Evolutionary conservation across 768 basidiomycete genomes (phyloP).

Genomic region (Mycena rosella): DNA sequence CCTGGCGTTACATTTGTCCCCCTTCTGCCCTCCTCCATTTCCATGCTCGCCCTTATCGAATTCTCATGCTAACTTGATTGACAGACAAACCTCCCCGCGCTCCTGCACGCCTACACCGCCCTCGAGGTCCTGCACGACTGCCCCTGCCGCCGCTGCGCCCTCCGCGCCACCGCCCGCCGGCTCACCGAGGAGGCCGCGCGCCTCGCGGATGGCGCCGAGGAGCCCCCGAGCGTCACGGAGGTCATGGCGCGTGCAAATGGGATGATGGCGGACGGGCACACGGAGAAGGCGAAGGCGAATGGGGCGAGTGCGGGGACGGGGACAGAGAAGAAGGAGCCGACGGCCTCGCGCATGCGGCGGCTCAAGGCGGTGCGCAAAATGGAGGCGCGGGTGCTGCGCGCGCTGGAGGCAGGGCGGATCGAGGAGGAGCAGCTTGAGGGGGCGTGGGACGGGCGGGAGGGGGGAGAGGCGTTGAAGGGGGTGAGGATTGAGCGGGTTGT

Average conservation of each 20-base stretch:
- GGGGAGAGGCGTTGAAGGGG: slow-evolving; percentile 63
- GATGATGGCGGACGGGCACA: neutral
- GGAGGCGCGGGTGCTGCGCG: slow-evolving; percentile 69
- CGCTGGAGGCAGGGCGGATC: slow-evolving; percentile 79
- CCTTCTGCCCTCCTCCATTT: neutral
- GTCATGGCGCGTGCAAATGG: neutral
- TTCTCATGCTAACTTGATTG: neutral
- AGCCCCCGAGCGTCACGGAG: neutral
- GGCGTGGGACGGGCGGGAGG: slow-evolving; percentile 22
- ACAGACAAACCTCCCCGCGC: slow-evolving; percentile 27
- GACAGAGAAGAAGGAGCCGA: slow-evolving; percentile 45
- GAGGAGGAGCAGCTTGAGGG: slow-evolving; percentile 71
- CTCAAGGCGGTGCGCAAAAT: slow-evolving; percentile 78
- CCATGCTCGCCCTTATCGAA: neutral
- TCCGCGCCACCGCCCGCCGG: slow-evolving; percentile 79
- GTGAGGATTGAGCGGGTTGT: slow-evolving; percentile 83
- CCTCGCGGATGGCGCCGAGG: slow-evolving; percentile 56
- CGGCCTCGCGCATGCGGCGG: slow-evolving; percentile 81
- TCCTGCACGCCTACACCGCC: slow-evolving; percentile 86
- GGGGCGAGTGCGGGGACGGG: neutral
- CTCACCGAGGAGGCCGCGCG: slow-evolving; percentile 73
- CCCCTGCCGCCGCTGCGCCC: slow-evolving; percentile 91
- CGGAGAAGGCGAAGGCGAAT: neutral
- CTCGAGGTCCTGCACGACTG: slow-evolving; percentile 93
- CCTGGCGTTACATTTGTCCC: neutral